Base-by-base conservation (phyloP, 345 rosid genomes). In the Brassica incana region DNA sequence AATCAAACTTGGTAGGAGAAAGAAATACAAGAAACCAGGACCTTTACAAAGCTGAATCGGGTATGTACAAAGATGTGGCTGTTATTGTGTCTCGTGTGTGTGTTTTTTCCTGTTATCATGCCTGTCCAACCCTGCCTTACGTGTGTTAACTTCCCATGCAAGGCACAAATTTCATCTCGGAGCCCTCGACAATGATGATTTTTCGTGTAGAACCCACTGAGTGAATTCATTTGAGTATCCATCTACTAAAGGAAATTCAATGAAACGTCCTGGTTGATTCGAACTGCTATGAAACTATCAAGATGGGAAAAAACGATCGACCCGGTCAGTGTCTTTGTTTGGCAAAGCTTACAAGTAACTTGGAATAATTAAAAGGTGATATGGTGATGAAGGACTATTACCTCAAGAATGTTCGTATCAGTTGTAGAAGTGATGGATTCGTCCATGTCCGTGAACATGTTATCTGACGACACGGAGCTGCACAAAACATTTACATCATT, bases 341-440 rank as follows among this genome's bases (percentile, higher is more conserved):
- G 54, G 27, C 32, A 16, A 43, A 61, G 74, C n/a, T 59, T 43
- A 12, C 23, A 68, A 64, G 45, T 6, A 63, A 29, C 16, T 4
- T 78, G n/a, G 66, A 58, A 58, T 30, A 63, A 8, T 6, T 71
- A 11, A n/a, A 48, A 64, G 23, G 23, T 33, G 56, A 15, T 50
- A 73, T 20, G 63, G 36, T 33, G 75, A 74, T 36, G 65, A 62
- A 69, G 35, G 16, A 52, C 20, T 12, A 36, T 66, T 58, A 81
- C 84, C 5, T 67, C 70, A 60, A 48, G 50, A 59, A 72, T 15
- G 77, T 60, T 61, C 12, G 80, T 65, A 16, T n/a, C 18, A 15
- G 68, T 65, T 64, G 29, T 14, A 14, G 84, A 81, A 59, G 80
- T 81, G 69, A 81, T 68, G 6, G 84, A 81, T 71, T 81, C 84